Base-by-base conservation (phyloP, 2,329 filamentous ascomycete species). In the Trichoderma citrinoviride region DNA sequence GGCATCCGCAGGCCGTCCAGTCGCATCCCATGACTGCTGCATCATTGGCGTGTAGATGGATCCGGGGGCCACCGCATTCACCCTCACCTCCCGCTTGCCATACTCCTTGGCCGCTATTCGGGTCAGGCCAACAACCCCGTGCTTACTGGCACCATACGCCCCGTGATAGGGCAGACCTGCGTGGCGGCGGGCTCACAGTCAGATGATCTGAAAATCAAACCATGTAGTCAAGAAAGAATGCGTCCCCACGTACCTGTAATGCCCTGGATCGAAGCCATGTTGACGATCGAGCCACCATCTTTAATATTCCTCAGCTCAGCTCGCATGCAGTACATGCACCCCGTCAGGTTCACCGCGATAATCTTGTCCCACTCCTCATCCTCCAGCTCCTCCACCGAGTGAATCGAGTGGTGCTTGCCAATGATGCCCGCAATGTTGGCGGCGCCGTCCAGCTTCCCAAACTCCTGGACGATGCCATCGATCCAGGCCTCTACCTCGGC, bases 271-370 rank as follows among this genome's bases (percentile, higher is more conserved):
- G 81, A 85, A 27, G 81, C 77, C 29, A 83, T 78, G 70, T 85
- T 87, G 61, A 88, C 85, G 70, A 88, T 86, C 66, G 84, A 85
- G 7, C 84, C 84, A 1, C 82, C 79, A 41, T 75, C 68, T 29
- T 64, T 68, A 55, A 75, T 71, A 47, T 68, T 79, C 72, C 23
- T 77, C 75, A 83, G 74, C 73, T 81, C 73, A 37, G 79, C 80
- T 44, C 81, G 76, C 67, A 83, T 68, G 66, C 80, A 83, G 70
- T 82, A 81, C 81, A 83, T 83, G 46, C 76, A 79, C n/a, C 82
- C 82, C 8, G 80, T 83, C 61, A 83, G 70, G 65, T 84, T 84
- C 50, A 83, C 75, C 7, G 74, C 76, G 40, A 83, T 81, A 63
- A 82, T 80, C 55, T 74, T 77, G 53, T 83, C 71, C 81, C 82